Evolutionary conservation across 192 early-diverging fungal species (phyloP).

Genomic region (Coemansia sp.): DNA sequence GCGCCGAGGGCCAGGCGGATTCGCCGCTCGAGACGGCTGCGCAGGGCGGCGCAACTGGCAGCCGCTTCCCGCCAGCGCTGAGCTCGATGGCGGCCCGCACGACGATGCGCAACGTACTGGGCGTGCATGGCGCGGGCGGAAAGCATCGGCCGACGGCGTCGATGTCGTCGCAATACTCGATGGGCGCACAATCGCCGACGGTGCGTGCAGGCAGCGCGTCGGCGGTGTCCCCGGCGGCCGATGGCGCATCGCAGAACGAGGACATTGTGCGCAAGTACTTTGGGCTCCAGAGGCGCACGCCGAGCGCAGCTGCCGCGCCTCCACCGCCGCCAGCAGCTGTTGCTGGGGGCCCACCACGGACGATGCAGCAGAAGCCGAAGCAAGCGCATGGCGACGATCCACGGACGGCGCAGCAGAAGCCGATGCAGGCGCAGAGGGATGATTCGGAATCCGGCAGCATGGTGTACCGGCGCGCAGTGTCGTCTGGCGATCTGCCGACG

Average conservation of each 20-base stretch:
- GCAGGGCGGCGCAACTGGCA: slow-evolving; percentile 8
- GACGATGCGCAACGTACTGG: slow-evolving; percentile 27
- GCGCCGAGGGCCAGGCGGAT: slow-evolving; percentile 38
- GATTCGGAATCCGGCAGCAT: slow-evolving; percentile 18
- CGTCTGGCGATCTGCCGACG: slow-evolving; percentile 52
- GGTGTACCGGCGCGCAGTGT: slow-evolving; percentile 52
- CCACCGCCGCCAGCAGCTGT: background rate
- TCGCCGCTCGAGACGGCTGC: slow-evolving; percentile 47
- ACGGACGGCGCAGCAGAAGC: slow-evolving; percentile 5
- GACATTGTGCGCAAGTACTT: slow-evolving; percentile 58
- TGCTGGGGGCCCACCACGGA: background rate
- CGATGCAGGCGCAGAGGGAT: background rate
- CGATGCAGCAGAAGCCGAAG: background rate
- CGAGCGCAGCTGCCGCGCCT: background rate
- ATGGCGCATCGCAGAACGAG: slow-evolving; percentile 24
- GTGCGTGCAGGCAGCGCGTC: slow-evolving; percentile 21
- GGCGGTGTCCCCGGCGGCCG: slow-evolving; percentile 6
- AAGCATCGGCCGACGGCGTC: slow-evolving; percentile 42
- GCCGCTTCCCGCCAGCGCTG: slow-evolving; percentile 42
- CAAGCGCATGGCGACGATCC: background rate
- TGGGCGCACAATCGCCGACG: slow-evolving; percentile 31
- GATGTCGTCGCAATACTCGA: slow-evolving; percentile 47
- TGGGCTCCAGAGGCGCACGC: slow-evolving; percentile 32
- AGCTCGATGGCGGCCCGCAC: slow-evolving; percentile 44
- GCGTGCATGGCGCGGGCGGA: slow-evolving; percentile 24